These are phyloP conservation scores for Voacanga thouarsii DNA, from an alignment of 257 asterid species.

Conservation along the genomic window DNA sequence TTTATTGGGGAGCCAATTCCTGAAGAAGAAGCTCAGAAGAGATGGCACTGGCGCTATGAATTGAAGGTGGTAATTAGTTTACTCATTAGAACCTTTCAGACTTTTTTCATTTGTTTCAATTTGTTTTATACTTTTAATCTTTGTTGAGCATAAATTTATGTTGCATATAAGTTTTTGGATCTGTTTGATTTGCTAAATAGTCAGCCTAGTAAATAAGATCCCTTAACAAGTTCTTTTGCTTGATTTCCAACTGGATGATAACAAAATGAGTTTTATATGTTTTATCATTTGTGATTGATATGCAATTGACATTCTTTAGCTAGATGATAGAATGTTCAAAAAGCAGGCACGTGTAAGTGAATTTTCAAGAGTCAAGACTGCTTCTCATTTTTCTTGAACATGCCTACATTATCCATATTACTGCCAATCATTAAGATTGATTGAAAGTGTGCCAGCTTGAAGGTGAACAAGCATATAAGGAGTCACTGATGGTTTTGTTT, in stretches of 20 bases:
- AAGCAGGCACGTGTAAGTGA: background rate
- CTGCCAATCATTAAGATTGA: background rate
- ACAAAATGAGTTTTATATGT: background rate
- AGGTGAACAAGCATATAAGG: background rate
- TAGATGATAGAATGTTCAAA: background rate
- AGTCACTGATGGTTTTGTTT: background rate
- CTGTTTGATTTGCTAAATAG: background rate
- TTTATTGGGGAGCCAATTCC: conserved; percentile 73
- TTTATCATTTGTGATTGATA: background rate
- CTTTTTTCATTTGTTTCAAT: background rate
- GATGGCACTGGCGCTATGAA: conserved; percentile 92
- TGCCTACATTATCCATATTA: background rate
- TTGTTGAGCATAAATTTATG: background rate
- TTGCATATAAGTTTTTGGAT: background rate
- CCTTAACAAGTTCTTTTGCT: background rate
- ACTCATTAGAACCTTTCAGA: background rate
- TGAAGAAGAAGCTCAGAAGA: conserved; percentile 59
- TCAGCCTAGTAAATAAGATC: background rate
- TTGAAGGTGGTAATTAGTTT: conserved; percentile 52
- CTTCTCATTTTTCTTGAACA: background rate
- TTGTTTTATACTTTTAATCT: background rate
- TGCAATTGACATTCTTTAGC: background rate
- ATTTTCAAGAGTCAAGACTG: background rate
- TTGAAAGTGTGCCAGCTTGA: background rate
- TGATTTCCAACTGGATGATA: background rate